These are phyloP conservation scores for Sclerotinia borealis DNA, from an alignment of 2,329 filamentous ascomycete genomes.

Conservation along the genomic window DNA sequence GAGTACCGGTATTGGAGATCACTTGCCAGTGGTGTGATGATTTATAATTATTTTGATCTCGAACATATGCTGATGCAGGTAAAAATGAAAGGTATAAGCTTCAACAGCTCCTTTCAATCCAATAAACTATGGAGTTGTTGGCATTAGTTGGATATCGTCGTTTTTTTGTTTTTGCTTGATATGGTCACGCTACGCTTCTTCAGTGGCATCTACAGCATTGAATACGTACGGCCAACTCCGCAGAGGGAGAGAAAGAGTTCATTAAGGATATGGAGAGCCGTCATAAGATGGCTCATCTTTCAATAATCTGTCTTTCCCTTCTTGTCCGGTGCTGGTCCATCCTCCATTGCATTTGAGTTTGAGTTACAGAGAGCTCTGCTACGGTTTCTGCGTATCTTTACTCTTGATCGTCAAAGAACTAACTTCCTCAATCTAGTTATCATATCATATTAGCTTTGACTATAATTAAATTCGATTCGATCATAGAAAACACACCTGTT, in stretches of 20 bases:
- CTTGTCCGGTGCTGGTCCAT: conserved; percentile 13
- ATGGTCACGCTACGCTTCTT: neutral
- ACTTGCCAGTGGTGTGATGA: too few relatives aligned
- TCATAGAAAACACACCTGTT: too few relatives aligned
- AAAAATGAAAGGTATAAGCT: neutral
- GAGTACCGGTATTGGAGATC: too few relatives aligned
- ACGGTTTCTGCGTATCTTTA: neutral
- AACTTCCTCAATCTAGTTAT: too few relatives aligned
- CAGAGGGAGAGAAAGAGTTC: conserved; percentile 53
- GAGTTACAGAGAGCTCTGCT: neutral
- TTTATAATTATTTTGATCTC: too few relatives aligned
- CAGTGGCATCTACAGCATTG: conserved; percentile 39
- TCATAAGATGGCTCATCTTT: conserved; percentile 18
- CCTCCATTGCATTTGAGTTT: conserved; percentile 8
- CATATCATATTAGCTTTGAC: too few relatives aligned
- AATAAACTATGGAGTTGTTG: too few relatives aligned
- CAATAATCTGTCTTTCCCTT: conserved; percentile 9
- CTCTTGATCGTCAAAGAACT: conserved; percentile 50
- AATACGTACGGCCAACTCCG: conserved; percentile 59
- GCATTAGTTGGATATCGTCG: too few relatives aligned
- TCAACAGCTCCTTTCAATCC: neutral
- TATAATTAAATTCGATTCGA: too few relatives aligned
- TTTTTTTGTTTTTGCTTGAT: neutral
- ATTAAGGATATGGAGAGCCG: conserved; percentile 35
- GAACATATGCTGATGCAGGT: neutral